Base-by-base conservation (phyloP, 345 rosid genomes). In the Combretum micranthum region DNA sequence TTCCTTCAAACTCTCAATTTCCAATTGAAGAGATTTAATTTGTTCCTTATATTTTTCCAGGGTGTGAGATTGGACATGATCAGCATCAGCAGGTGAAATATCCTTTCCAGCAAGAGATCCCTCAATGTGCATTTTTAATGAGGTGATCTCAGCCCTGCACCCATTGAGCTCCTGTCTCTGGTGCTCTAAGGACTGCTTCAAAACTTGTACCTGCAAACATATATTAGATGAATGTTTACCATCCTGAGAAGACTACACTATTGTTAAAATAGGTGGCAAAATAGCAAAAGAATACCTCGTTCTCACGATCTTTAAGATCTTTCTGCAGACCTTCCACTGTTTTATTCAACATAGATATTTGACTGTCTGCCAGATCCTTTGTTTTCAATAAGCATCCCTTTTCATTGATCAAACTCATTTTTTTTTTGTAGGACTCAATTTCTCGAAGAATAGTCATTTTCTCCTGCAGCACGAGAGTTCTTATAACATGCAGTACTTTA, bases 121-220 rank as follows among this genome's bases (percentile, higher is more conserved):
- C 74, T 86, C 98, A 17, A 92, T 79, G 57, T 83, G 90, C 97
- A 88, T 82, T 78, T 88, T 92, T 64, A 88, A 78, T 73, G 95
- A 70, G 53, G 97, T 86, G 56, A 92, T 86, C 78, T 92, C 98
- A 67, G 91, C 86, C 65, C 91, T 84, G 75, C 89, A 86, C 59
- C 83, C 94, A 77, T 83, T 88, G 62, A 88, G 86, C 67, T 84
- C 87, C 73, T 72, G 78, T 64, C 87, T 76, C 68, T 83, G 96
- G 67, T 72, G 79, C 74, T 88, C 98, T 60, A 60, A 67, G 47
- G 83, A 73, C 62, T 70, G 86, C 77, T 79, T 92, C 81, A 83
- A 71, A 72, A 74, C 77, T 73, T 81, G 93, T 64, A 84, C 77
- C 97, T 88, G 82, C 52, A 76, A 39, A 68, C 55, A 42, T 55